Percentiles rank a stretch among this genome's conserved stretches.
Conservation (phyloP, 2,329 filamentous ascomycete species). For the Beauveria scarabaeidicola region DNA sequence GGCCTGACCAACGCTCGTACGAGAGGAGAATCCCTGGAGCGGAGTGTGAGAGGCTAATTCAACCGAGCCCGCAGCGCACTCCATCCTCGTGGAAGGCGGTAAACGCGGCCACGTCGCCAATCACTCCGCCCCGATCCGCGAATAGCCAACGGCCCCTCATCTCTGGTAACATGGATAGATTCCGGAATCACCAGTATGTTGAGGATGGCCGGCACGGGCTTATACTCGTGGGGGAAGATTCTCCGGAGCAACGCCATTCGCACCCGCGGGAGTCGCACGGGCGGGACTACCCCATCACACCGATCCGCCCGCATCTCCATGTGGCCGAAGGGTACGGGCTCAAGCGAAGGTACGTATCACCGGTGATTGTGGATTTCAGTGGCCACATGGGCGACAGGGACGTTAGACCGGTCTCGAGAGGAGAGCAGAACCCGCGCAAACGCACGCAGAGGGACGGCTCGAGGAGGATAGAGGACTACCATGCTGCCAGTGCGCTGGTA, state of each 20-base stretch:
- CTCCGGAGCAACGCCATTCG: neutral
- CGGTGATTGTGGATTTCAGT: neutral
- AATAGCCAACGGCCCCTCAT: constrained; percentile 5
- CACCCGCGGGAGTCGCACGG: neutral
- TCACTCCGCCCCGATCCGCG: neutral
- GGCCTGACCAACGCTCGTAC: constrained; percentile 3
- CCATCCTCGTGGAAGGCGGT: constrained; percentile 3
- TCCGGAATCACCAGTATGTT: constrained; percentile 4
- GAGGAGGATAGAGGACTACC: constrained; percentile 8
- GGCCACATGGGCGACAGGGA: neutral
- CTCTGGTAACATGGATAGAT: constrained; percentile 8
- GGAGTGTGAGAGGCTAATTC: neutral
- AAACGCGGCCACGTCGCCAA: constrained; percentile 16
- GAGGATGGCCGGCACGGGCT: neutral
- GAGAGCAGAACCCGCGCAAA: neutral
- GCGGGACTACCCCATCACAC: neutral
- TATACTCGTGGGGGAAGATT: neutral
- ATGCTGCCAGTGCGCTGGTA: constrained; percentile 13
- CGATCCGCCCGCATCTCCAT: neutral
- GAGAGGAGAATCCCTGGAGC: neutral
- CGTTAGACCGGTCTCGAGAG: neutral
- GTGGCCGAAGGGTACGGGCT: neutral
- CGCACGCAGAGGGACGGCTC: constrained; percentile 1
- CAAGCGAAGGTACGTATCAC: constrained; percentile 4
- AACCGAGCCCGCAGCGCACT: constrained; percentile 3